phyloP scores from a whole-genome alignment of 169 alveolate genomes.

The Plasmodium coatneyi region DNA sequence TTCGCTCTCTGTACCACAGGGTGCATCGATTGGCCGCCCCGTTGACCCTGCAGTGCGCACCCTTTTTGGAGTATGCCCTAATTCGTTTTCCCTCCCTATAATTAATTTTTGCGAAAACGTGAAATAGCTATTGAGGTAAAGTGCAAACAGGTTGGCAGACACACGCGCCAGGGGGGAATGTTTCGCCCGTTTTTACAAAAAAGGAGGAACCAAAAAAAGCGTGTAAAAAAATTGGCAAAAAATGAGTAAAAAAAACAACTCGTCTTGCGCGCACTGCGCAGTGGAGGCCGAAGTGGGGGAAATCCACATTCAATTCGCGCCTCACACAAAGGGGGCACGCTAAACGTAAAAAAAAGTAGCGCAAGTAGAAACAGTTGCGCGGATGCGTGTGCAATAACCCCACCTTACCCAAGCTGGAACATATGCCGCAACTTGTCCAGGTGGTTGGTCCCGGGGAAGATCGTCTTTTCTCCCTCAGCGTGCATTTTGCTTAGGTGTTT shows the following conservation, averaged over 20 bases:
- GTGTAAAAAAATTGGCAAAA: neutral
- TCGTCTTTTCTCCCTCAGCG: neutral
- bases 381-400: neutral
- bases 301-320: neutral
- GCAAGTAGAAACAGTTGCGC: neutral
- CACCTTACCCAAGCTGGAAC: constrained; percentile 24
- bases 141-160: neutral
- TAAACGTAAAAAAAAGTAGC: neutral
- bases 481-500: neutral
- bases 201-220: neutral
- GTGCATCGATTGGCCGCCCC: neutral
- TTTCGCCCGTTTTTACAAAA: neutral
- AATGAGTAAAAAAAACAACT: too few species aligned
- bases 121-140: neutral
- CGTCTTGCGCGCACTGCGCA: neutral
- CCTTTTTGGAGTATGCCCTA: neutral
- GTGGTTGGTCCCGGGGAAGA: constrained; percentile 16
- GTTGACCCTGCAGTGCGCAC: neutral
- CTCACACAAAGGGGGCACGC: neutral
- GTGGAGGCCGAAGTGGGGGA: neutral
- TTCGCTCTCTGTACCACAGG: neutral
- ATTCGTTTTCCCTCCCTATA: neutral
- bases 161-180: neutral
- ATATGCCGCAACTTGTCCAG: constrained; percentile 27
- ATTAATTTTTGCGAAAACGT: neutral